These are phyloP conservation scores for Flaveria trinervia DNA, from an alignment of 129 eudicot genomes.

Conservation along the genomic window DNA sequence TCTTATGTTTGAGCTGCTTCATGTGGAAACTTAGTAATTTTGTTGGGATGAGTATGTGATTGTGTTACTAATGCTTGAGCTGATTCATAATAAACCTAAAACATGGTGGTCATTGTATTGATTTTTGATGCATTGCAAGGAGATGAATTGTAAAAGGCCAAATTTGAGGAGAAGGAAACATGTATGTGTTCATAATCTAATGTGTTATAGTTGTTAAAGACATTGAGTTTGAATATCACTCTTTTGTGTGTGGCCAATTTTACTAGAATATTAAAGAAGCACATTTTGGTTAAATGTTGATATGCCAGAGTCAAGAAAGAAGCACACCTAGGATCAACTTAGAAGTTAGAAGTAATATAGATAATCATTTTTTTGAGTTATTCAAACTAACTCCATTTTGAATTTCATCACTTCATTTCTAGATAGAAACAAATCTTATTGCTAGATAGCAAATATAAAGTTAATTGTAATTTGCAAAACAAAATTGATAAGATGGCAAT, in stretches of 20 bases:
- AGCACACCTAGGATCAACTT: not conserved
- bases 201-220: not conserved
- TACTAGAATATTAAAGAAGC: not conserved
- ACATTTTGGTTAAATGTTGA: not conserved
- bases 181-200: not conserved
- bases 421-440: not conserved
- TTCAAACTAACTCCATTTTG: not conserved
- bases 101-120: not conserved
- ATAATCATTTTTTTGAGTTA: not conserved
- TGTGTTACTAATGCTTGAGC: not conserved
- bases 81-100: not conserved
- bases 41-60: not conserved
- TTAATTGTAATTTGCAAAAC: not conserved
- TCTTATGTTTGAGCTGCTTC: too few relatives aligned
- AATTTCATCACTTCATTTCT: not conserved
- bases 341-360: not conserved
- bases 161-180: slow-evolving; percentile 4
- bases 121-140: not conserved
- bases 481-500: not conserved
- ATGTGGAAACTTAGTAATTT: too few relatives aligned
- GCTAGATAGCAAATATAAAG: not conserved
- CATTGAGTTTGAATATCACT: not conserved
- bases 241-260: not conserved
- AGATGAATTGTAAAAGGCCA: not conserved
- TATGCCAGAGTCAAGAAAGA: not conserved